These are phyloP conservation scores for Trametes hirsuta DNA, from an alignment of 1,284 basidiomycete species.

Conservation along the genomic window DNA sequence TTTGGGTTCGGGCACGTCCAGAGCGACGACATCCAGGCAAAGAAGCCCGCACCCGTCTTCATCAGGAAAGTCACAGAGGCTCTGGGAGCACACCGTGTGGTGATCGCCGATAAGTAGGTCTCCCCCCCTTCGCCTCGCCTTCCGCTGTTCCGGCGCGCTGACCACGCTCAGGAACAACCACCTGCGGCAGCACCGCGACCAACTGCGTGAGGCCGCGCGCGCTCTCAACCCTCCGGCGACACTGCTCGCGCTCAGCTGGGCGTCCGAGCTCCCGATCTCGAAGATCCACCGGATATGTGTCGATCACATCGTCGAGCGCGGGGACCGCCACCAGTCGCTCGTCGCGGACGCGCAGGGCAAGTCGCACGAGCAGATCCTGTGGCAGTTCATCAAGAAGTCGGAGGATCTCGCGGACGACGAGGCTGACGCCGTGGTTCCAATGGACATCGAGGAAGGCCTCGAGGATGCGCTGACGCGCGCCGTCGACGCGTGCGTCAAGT, in stretches of 20 bases:
- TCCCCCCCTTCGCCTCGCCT: neutral
- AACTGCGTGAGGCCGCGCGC: conserved; percentile 61
- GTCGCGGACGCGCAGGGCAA: conserved; percentile 55
- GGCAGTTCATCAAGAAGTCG: conserved; percentile 72
- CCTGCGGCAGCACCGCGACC: conserved; percentile 72
- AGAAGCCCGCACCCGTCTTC: conserved; percentile 81
- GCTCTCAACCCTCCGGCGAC: conserved; percentile 55
- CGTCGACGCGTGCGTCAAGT: conserved; percentile 56
- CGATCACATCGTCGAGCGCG: conserved; percentile 74
- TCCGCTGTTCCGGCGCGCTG: neutral
- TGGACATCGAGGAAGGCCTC: conserved; percentile 59
- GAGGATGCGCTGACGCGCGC: conserved; percentile 61
- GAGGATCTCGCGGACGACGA: conserved; percentile 70
- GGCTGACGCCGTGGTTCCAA: conserved; percentile 70
- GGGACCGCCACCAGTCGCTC: conserved; percentile 85
- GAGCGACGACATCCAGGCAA: conserved; percentile 86
- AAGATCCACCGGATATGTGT: conserved; percentile 75
- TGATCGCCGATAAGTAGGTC: conserved; percentile 87
- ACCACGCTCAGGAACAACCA: conserved; percentile 80
- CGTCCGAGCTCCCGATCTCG: conserved; percentile 54
- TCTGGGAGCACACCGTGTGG: conserved; percentile 70
- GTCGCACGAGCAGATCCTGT: conserved; percentile 81
- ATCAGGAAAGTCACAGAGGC: conserved; percentile 73
- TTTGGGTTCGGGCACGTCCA: conserved; percentile 91
- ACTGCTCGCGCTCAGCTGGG: conserved; percentile 83